These are phyloP conservation scores for Termitomyces bulborhizus DNA, from an alignment of 768 basidiomycete genomes.

Conservation along the genomic window DNA sequence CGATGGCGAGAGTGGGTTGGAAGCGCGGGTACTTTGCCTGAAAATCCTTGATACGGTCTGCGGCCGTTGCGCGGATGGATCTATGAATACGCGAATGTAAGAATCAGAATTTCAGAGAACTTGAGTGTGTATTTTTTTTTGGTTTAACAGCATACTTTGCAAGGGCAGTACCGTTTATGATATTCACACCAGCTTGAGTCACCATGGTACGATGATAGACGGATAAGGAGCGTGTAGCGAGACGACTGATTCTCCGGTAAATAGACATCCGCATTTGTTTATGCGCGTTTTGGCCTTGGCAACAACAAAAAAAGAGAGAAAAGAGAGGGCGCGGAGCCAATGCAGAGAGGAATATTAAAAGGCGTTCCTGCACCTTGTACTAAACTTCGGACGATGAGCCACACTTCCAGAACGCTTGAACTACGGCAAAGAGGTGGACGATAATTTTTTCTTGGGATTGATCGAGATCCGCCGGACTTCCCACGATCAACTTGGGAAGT, in stretches of 20 bases:
- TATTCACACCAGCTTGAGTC: constrained; percentile 27
- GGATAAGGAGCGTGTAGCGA: constrained; percentile 25
- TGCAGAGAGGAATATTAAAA: background rate
- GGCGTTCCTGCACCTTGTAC: constrained; percentile 11
- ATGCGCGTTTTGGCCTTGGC: constrained; percentile 16
- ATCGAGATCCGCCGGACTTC: constrained; percentile 7
- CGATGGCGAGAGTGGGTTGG: constrained; percentile 83
- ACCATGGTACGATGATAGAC: constrained; percentile 33
- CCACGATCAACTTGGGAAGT: constrained; percentile 8
- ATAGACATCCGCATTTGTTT: constrained; percentile 19
- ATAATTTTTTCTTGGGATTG: background rate
- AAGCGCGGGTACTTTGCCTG: constrained; percentile 79
- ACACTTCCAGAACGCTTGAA: background rate
- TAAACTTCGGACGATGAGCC: constrained; percentile 5
- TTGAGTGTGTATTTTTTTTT: background rate
- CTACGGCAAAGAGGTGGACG: background rate
- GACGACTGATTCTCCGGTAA: constrained; percentile 6
- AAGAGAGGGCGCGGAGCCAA: background rate
- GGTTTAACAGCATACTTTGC: constrained; percentile 58
- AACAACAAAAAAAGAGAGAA: constrained; percentile 1
- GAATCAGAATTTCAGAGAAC: background rate
- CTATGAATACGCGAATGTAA: constrained; percentile 31
- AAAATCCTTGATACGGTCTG: constrained; percentile 57
- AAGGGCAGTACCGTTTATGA: constrained; percentile 81
- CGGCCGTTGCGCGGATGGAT: constrained; percentile 72